Base-by-base conservation (phyloP, 1,284 basidiomycete species). In the Erythrobasidium hasegawianum region DNA sequence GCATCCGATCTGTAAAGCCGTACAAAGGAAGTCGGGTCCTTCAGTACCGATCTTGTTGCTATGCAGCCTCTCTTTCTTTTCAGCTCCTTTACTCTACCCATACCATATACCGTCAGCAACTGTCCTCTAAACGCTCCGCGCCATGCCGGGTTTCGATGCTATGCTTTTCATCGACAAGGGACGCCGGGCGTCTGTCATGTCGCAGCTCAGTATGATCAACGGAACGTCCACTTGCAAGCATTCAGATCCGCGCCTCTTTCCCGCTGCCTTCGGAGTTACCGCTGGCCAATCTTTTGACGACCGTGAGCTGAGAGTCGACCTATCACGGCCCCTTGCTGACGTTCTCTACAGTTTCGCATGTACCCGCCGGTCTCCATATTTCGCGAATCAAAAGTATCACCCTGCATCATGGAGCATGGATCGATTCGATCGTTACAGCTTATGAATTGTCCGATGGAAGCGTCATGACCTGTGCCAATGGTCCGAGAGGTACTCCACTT, bases 201-300 rank as follows among this genome's bases (percentile, higher is more conserved):
- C 43, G 16, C 43, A 47, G 43, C 43, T 47, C 7, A 47, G 43
- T 14, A 47, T 47, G 43, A 54, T n/a, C 27, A 61, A 26, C 10
- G 22, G n/a, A 8, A 18, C 52, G 3, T 22, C 38, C 26, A 33
- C 4, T 33, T 33, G 33, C 33, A 33, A 33, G 33, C 33, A 33
- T 33, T 33, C 33, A 33, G 33, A 33, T 33, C 45, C 59, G 24
- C 40, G 24, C 11, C 43, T 64, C 7, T 64, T 64, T 50, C 61
- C 61, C 22, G 61, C 61, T 29, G 61, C 45, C 14, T 64, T 64
- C 27, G 61, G 61, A 24, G 61, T 64, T 1, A n/a, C 61, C 7
- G 61, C 53, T 29, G 61, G 61, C 18, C 53, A 64, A 26, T 27
- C 26, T 22, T 64, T 64, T 20, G 61, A 57, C 41, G 61, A 64